Evolutionary conservation across 139 green algal genomes (phyloP), one percentile per base, ranked within the genome.

Genomic region (Coelastrella sp.): DNA sequence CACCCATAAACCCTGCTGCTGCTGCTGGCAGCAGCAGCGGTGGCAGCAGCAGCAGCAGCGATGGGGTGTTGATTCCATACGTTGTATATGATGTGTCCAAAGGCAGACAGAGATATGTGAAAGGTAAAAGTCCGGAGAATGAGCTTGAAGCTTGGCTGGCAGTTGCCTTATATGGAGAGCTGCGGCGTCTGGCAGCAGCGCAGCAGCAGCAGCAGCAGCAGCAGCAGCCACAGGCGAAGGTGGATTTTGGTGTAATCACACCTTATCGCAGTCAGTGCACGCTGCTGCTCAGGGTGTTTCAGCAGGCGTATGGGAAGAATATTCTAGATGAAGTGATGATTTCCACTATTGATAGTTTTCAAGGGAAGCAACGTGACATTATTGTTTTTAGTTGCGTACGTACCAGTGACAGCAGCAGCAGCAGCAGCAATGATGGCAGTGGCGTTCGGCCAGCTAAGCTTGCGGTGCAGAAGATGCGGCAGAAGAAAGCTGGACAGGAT

Each of bases 321-420:
- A 76, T 85, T 2, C 68, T 87, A 3, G 73, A 79, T 13, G 83
- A 93, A 81, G 91, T 98, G 38, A 87, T 89, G 11, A 96, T 98
- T 9, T 92, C 97, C 80, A 98, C 96, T 21, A 94, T 99, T 71
- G 96, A 99, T 86, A 90, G 79, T 11, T 99, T 98, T 86, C 91
- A 94, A 85, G 91, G 96, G 68, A 94, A 96, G 88, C 95, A 99
- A 92, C 73, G 97, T 48, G 97, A 99, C 69, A 91, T 99, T 9
- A 90, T 98, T 72, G 97, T 99, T 78, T 86, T 99, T 27, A 96
- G 91, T 0, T 98, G 93, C 83, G 96, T 98, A 63, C 89, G 97
- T 2, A 88, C 93, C 5, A 57, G 67, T 25, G 27, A 8, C 32
- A 69, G 15, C 74, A 68, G 50, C 48, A 82, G 74, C 72, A 80